Evolutionary conservation across 2,329 filamentous ascomycete genomes (phyloP).

Genomic region (Colletotrichum zoysiae): DNA sequence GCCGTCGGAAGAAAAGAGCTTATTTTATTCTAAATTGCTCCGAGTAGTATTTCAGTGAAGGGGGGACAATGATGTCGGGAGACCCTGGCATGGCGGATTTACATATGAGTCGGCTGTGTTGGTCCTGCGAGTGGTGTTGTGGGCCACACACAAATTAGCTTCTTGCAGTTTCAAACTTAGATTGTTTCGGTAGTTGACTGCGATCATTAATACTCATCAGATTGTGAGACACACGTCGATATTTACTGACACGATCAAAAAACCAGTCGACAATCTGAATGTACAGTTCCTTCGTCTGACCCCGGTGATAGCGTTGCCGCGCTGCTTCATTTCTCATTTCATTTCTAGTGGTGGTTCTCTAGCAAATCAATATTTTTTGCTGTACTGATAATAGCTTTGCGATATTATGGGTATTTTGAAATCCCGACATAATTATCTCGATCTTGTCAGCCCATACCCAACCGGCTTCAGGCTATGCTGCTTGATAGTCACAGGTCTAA

Average conservation of each 20-base stretch:
- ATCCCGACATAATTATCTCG: background rate
- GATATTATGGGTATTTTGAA: background rate
- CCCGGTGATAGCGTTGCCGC: background rate
- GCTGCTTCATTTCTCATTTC: background rate
- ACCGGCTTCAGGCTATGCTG: background rate
- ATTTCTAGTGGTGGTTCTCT: background rate
- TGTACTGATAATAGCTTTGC: background rate
- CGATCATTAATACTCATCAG: background rate
- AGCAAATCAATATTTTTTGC: no score
- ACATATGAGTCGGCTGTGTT: background rate
- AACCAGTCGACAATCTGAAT: background rate
- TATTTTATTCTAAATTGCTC: background rate
- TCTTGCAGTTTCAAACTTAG: background rate
- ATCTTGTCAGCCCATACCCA: background rate
- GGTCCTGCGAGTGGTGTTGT: no score
- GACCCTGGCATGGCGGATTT: background rate
- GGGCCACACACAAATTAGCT: slow-evolving; percentile 1
- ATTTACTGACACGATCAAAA: background rate
- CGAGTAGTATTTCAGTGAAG: background rate
- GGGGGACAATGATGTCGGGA: background rate
- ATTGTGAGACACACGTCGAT: background rate
- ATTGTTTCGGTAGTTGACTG: background rate
- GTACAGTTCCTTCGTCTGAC: background rate
- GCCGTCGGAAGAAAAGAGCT: background rate
- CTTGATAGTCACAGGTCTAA: background rate